Evolutionary conservation across 139 green algal genomes (phyloP), one percentile per base, ranked within the genome.

Genomic region (Ostreobium quekettii): DNA sequence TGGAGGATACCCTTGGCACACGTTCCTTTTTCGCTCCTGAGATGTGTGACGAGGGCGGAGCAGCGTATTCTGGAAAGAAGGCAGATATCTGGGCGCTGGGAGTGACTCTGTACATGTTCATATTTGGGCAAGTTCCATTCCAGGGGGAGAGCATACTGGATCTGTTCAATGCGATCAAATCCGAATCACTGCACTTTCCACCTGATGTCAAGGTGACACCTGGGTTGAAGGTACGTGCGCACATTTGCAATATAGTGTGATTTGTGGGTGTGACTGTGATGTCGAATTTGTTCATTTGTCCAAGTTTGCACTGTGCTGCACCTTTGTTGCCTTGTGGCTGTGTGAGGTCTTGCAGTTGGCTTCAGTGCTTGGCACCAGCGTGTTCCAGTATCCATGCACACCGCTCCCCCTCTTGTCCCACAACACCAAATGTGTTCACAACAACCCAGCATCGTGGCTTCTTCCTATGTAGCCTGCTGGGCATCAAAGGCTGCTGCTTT

Each of bases 51-150:
- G 19, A 62, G n/a, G 46, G 22, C 22, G 53, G 53, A 24, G 7
- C 7, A 35, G 33, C n/a, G 19, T 62, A 32, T 26, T 35, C 19
- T 62, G 53, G 33, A 35, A 62, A 62, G n/a, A 62, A 62, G 4
- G 82, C 82, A 0, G 89, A 96, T 67, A 71, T 95, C 35, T 96
- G 89, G 88, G 84, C 89, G 22, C 75, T 95, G 53, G 89, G 82
- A 15, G 80, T 91, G 1, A 89, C 80, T 47, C 76, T 96, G 29
- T 96, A 85, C 70, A 78, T 81, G 67, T 93, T 96, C 49, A 60
- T 94, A 19, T 91, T 80, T 48, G 89, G 85, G 28, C 64, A 64
- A 5, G 66, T 85, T 61, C 85, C 85, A 0, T 91, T 91, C 71
- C 64, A 53, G 36, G 57, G 66, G 28, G 49, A 47, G 2, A 71